A percentile compares a stretch with the other conserved stretches of the same genome.
These are phyloP conservation scores for Brassica nigra DNA, from an alignment of 345 rosid genomes.

Conservation along the genomic window DNA sequence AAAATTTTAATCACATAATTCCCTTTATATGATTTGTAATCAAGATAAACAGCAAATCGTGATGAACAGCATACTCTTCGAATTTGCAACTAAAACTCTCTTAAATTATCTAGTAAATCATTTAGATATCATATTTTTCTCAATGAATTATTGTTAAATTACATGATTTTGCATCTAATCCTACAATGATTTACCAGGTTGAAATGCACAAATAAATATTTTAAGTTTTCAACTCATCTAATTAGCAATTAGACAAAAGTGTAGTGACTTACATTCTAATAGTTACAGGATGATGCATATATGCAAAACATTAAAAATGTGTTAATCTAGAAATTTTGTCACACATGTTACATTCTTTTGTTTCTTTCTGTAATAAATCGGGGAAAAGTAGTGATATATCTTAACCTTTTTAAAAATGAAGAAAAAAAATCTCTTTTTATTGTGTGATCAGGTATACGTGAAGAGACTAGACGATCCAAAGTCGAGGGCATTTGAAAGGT, in stretches of 20 bases:
- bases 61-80: no score
- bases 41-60: not conserved
- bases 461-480: slow-evolving; percentile 59
- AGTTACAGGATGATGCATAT: not conserved
- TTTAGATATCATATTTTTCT: no score
- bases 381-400: not conserved
- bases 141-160: no score
- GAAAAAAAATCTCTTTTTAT: not conserved
- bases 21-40: not conserved
- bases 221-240: not conserved
- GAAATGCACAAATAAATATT: no score
- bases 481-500: slow-evolving; percentile 55
- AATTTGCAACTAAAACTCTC: no score
- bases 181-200: no score
- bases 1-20: not conserved
- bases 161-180: no score
- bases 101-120: no score
- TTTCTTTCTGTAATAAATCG: not conserved
- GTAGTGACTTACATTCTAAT: not conserved
- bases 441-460: slow-evolving; percentile 48
- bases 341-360: not conserved
- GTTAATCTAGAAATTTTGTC: not conserved
- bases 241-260: not conserved
- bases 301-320: not conserved
- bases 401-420: not conserved